Percentiles rank a stretch among this genome's conserved stretches.
These are phyloP conservation scores for Crithidia bombi DNA, from an alignment of 208 protist genomes.

Conservation along the genomic window DNA sequence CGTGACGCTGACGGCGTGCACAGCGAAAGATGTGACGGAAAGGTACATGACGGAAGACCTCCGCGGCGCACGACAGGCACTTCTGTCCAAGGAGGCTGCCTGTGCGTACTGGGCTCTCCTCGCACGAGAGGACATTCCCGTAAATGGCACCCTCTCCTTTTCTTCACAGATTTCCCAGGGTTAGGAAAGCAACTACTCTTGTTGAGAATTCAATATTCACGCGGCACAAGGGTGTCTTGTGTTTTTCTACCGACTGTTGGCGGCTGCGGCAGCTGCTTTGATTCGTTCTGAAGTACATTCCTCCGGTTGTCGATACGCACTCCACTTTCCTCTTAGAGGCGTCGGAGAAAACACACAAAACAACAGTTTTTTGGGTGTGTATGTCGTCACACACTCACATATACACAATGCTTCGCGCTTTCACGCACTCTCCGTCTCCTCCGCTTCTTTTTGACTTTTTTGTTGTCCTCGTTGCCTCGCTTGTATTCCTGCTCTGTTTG, in stretches of 20 bases:
- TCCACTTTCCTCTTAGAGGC: background rate
- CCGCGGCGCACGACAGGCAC: conserved; percentile 30
- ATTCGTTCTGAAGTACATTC: no score
- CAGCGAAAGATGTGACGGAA: conserved; percentile 25
- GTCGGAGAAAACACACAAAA: no score
- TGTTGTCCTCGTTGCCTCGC: no score
- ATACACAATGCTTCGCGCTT: no score
- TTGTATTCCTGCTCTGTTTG: no score
- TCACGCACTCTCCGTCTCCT: no score
- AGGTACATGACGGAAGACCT: conserved; percentile 25
- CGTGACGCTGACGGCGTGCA: conserved; percentile 4
- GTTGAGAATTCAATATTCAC: background rate
- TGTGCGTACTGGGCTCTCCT: conserved; percentile 30
- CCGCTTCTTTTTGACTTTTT: no score
- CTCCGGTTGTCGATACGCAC: no score
- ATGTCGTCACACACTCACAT: no score
- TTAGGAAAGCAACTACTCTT: background rate
- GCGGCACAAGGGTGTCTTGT: background rate
- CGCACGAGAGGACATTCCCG: conserved; percentile 14
- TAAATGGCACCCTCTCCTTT: conserved; percentile 2
- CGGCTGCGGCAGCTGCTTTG: background rate
- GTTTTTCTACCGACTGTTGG: background rate
- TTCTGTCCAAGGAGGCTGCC: conserved; percentile 24
- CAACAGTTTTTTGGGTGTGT: no score
- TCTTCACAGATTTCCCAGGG: background rate